Percentiles rank a stretch among this genome's conserved stretches.
phyloP scores from a whole-genome alignment of 441 rosid species.

The Jatropha podagrica region DNA sequence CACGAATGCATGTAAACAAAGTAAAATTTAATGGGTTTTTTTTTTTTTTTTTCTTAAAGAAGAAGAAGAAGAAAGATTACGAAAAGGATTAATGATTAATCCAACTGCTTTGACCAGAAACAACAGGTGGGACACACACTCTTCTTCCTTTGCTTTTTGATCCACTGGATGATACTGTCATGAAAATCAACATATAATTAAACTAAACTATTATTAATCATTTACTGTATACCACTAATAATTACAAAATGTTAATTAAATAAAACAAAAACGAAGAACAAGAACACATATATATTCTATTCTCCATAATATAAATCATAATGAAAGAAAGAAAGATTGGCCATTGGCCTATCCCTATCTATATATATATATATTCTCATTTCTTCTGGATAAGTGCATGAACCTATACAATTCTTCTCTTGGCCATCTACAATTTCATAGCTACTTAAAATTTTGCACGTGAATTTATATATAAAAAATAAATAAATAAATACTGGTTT shows the following conservation, averaged over 20 bases:
- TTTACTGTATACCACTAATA: too few species aligned
- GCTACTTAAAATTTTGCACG: slow-evolving; percentile 1
- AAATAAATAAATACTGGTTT: background rate
- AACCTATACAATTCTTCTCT: background rate
- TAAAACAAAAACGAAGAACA: too few species aligned
- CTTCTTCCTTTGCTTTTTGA: too few species aligned
- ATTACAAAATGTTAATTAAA: too few species aligned
- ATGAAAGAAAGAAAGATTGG: background rate
- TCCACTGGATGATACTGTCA: too few species aligned
- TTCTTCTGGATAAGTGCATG: slow-evolving; percentile 9
- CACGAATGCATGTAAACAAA: too few species aligned
- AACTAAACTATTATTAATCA: too few species aligned
- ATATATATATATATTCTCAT: background rate
- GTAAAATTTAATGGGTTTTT: too few species aligned
- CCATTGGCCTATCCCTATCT: background rate
- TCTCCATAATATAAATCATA: too few species aligned
- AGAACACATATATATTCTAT: too few species aligned
- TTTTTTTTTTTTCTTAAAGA: too few species aligned
- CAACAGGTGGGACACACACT: background rate
- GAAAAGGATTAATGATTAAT: background rate
- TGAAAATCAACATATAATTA: too few species aligned
- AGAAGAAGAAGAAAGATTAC: background rate
- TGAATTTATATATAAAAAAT: background rate
- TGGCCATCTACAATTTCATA: background rate
- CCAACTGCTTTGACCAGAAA: background rate